phyloP scores from a whole-genome alignment of 306 rosid genomes.

The Citrullus mucosospermus region DNA sequence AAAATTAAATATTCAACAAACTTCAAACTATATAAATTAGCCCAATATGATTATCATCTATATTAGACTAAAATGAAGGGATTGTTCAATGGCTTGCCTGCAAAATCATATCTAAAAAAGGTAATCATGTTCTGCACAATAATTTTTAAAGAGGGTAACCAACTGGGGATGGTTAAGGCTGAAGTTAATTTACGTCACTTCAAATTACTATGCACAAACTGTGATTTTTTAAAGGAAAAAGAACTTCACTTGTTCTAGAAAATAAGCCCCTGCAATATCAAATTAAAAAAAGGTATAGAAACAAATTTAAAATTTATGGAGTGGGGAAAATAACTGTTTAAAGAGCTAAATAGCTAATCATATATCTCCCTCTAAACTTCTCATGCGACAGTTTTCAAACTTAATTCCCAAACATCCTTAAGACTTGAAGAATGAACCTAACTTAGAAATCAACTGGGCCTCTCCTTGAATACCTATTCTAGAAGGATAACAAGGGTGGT shows the following conservation, averaged over 20 bases:
- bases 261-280: background rate
- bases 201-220: background rate
- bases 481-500: too few relatives aligned
- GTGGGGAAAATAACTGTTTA: background rate
- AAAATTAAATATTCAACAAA: background rate
- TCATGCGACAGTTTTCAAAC: background rate
- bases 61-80: background rate
- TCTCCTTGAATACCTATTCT: too few relatives aligned
- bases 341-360: background rate
- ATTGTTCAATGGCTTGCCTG: background rate
- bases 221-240: background rate
- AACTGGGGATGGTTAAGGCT: background rate
- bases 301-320: background rate
- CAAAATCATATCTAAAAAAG: background rate
- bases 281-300: too few relatives aligned
- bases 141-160: background rate
- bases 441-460: too few relatives aligned
- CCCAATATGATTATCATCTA: background rate
- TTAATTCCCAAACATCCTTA: too few relatives aligned
- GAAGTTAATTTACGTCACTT: background rate
- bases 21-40: background rate
- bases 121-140: background rate
- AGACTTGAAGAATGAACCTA: too few relatives aligned
- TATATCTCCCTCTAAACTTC: background rate
- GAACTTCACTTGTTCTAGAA: background rate